Base-by-base conservation (phyloP, 75 land plant species). In the Adiantum capillusveneris region DNA sequence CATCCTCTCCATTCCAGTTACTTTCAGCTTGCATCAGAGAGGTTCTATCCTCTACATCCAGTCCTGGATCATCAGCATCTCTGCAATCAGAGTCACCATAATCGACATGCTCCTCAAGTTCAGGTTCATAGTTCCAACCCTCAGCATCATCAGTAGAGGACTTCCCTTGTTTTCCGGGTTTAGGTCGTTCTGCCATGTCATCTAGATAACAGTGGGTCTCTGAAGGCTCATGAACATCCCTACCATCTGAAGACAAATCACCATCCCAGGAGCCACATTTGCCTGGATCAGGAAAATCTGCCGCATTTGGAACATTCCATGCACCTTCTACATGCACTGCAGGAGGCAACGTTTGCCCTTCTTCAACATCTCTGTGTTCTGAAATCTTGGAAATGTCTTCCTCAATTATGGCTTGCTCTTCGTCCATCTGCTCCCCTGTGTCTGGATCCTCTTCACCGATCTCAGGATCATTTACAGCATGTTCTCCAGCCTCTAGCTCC, bases 31-130 rank as follows among this genome's bases (percentile, higher is more conserved):
- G 43, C 37, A 39, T n/a, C 5, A 31, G 6, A 3, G 39, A 20
- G 11, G 39, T 31, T 39, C 18, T 18, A 16, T 34, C 18, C 11
- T 58, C 59, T 17, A 39, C 59, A 58, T 39, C 39, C 39, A 36
- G 2, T 1, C 39, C 36, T 24, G 19, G 13, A 9, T 31, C 50
- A 29, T 20, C 29, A 21, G 37, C 29, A 63, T 53, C 55, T 25
- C 55, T 22, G 28, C 25, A 53, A 24, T 53, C 55, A 53, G 55
- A 53, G 24, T 55, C 20, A 28, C 18, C 31, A 45, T 65, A 54
- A 56, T 65, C 62, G 27, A 65, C 25, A 20, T 58, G 43, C 19
- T 58, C 59, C 25, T 58, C 59, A 3, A 16, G 31, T 58, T 58
- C 44, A 31, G 44, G 59, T 24, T 58, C 59, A 29, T 58, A 12